phyloP scores from a whole-genome alignment of 2,329 filamentous ascomycete species.

The Aspergillus fumigatiaffinis region DNA sequence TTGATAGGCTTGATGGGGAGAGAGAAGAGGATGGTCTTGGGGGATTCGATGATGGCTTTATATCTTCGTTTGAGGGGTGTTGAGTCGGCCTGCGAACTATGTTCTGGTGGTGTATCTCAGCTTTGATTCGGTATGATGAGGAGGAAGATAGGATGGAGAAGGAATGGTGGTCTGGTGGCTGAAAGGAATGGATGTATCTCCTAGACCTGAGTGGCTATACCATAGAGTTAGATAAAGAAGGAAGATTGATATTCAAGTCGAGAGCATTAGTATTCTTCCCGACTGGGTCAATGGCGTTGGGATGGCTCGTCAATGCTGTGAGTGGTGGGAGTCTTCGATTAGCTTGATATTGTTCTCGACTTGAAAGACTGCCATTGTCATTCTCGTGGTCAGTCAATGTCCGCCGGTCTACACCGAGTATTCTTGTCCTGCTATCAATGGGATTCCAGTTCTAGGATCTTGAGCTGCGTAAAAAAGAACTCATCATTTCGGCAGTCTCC shows the following conservation, averaged over 20 bases:
- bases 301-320: not conserved
- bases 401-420: not conserved
- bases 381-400: not conserved
- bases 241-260: not conserved
- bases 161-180: not conserved
- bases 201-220: not conserved
- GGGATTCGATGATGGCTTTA: not conserved
- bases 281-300: not conserved
- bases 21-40: not conserved
- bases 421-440: not conserved
- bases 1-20: not conserved
- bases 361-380: not conserved
- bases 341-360: slow-evolving; percentile 8
- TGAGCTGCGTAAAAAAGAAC: not conserved
- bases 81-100: not conserved
- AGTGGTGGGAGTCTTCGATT: not conserved
- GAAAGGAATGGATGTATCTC: not conserved
- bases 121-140: not conserved
- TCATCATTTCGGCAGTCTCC: not conserved
- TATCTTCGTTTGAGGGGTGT: not conserved
- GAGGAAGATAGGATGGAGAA: not conserved
- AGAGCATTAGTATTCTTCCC: not conserved
- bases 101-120: not conserved
- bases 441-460: not conserved
- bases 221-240: not conserved